A percentile compares a stretch with the other conserved stretches of the same genome.
These are phyloP conservation scores for Stipa capillata DNA, from an alignment of 176 grass and related monocot genomes.

Conservation along the genomic window DNA sequence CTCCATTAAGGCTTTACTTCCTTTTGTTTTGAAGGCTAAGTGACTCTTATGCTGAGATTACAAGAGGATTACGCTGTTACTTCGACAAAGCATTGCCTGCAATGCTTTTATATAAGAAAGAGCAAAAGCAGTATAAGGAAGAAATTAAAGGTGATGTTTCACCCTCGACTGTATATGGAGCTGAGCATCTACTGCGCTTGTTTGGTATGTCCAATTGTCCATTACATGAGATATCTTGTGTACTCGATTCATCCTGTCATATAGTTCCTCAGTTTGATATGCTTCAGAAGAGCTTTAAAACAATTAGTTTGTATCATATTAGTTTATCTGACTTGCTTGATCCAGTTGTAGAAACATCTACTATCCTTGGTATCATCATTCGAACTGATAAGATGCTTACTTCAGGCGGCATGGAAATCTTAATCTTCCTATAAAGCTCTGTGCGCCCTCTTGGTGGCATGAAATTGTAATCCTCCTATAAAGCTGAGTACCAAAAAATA, in stretches of 20 bases:
- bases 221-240: constrained; percentile 9
- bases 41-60: constrained; percentile 77
- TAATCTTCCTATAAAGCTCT: not conserved
- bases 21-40: constrained; percentile 54
- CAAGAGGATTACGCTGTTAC: constrained; percentile 88
- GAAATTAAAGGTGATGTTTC: constrained; percentile 54
- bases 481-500: no score
- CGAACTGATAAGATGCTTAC: not conserved
- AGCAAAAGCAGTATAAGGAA: constrained; percentile 67
- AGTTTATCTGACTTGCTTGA: no score
- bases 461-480: no score
- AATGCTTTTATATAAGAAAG: constrained; percentile 96
- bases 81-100: constrained; percentile 95
- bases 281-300: not conserved
- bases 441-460: no score
- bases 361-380: not conserved
- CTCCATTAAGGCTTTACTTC: constrained; percentile 1
- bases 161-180: constrained; percentile 89
- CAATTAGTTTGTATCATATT: not conserved
- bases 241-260: not conserved
- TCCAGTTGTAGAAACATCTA: no score
- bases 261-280: not conserved
- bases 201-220: constrained; percentile 65
- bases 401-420: not conserved
- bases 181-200: constrained; percentile 90